A percentile compares a stretch with the other conserved stretches of the same genome.
Evolutionary conservation across 2,329 filamentous ascomycete genomes (phyloP).

Genomic region (Apiospora pterosperma): DNA sequence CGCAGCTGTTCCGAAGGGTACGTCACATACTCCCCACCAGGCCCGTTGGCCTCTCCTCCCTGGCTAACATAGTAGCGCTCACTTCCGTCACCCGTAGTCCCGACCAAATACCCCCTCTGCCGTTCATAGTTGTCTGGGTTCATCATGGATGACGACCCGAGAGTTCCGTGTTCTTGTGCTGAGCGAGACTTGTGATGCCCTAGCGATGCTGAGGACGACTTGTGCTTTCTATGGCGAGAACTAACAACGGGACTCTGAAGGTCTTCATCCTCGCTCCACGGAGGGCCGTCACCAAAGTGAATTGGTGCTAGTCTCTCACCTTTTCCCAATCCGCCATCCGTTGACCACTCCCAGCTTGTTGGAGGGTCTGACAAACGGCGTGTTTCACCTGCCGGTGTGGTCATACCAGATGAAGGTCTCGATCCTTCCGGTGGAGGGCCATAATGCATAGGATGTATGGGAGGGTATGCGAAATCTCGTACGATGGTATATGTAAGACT

Average conservation of each 20-base stretch:
- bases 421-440: conserved; percentile 78
- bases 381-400: conserved; percentile 80
- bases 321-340: conserved; percentile 51
- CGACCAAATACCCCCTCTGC: conserved; percentile 65
- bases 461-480: conserved; percentile 90
- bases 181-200: conserved; percentile 44
- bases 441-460: conserved; percentile 84
- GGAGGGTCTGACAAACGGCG: conserved; percentile 82
- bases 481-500: conserved; percentile 86
- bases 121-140: conserved; percentile 50
- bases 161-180: conserved; percentile 33
- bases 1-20: conserved; percentile 66
- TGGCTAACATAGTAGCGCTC: conserved; percentile 74
- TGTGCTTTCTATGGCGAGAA: conserved; percentile 82
- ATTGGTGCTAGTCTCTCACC: conserved; percentile 76
- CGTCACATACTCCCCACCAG: conserved; percentile 76
- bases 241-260: conserved; percentile 87
- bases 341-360: conserved; percentile 62
- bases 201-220: conserved; percentile 57
- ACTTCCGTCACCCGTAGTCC: conserved; percentile 65
- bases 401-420: conserved; percentile 68
- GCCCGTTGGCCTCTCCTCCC: conserved; percentile 67
- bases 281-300: conserved; percentile 82
- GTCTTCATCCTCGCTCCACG: conserved; percentile 94
- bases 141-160: conserved; percentile 39